A percentile compares a stretch with the other conserved stretches of the same genome.
These are phyloP conservation scores for Tubosaeta sp. DNA, from an alignment of 768 basidiomycete genomes.

Conservation along the genomic window DNA sequence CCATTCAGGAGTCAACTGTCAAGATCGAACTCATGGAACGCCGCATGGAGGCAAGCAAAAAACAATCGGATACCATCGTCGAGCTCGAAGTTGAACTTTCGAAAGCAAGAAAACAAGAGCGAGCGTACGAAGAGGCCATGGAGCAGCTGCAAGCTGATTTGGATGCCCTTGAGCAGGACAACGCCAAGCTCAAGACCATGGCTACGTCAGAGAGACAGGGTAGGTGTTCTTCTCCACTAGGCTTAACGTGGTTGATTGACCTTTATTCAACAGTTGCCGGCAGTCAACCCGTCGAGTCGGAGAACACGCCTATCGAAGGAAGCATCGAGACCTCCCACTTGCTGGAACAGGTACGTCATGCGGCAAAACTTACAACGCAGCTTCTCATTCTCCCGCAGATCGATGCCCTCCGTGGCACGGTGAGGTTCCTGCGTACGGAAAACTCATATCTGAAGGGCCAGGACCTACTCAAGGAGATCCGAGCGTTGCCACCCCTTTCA, in stretches of 20 bases:
- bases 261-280: slow-evolving; percentile 37
- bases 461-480: slow-evolving; percentile 81
- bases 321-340: slow-evolving; percentile 86
- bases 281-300: slow-evolving; percentile 50
- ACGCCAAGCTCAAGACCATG: slow-evolving; percentile 71
- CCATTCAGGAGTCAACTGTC: slow-evolving; percentile 80
- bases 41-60: slow-evolving; percentile 86
- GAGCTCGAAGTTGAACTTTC: slow-evolving; percentile 78
- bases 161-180: slow-evolving; percentile 84
- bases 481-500: slow-evolving; percentile 64
- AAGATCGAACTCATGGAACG: slow-evolving; percentile 96
- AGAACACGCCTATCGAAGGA: slow-evolving; percentile 66
- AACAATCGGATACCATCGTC: slow-evolving; percentile 77
- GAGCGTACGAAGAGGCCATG: slow-evolving; percentile 89
- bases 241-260: not conserved
- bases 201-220: slow-evolving; percentile 69
- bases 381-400: slow-evolving; percentile 47
- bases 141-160: slow-evolving; percentile 89
- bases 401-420: slow-evolving; percentile 84
- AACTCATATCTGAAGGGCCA: slow-evolving; percentile 93
- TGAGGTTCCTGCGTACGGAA: slow-evolving; percentile 90
- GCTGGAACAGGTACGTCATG: slow-evolving; percentile 67
- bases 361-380: not conserved
- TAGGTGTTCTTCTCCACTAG: slow-evolving; percentile 27
- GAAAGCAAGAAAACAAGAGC: slow-evolving; percentile 84